Conservation (phyloP, 2,329 filamentous ascomycete species). For the Thelonectria olida region DNA sequence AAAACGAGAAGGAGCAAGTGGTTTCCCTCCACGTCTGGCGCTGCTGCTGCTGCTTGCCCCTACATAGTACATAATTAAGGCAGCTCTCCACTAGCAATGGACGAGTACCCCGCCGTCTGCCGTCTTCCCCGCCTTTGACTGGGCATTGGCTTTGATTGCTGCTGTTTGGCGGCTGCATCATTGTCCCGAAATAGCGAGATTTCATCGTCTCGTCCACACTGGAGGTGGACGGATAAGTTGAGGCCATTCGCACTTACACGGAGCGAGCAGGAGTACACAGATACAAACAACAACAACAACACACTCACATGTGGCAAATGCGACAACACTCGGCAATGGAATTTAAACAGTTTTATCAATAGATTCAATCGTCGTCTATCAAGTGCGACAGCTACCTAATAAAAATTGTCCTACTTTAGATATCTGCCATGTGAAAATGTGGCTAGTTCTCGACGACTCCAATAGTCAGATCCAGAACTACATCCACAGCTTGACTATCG, state of each 20-base stretch:
- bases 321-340: neutral
- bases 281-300: neutral
- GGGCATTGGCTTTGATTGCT: conserved; percentile 2
- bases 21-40: neutral
- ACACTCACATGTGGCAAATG: neutral
- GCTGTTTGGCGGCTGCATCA: neutral
- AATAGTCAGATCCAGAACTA: conserved; percentile 42
- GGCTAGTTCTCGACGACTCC: conserved; percentile 45
- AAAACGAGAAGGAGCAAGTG: conserved; percentile 1
- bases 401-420: conserved; percentile 31
- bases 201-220: neutral
- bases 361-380: conserved; percentile 64
- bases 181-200: conserved; percentile 18
- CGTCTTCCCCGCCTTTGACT: conserved; percentile 15
- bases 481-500: conserved; percentile 39
- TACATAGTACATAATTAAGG: neutral
- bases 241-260: neutral
- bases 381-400: conserved; percentile 28
- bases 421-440: conserved; percentile 38
- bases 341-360: conserved; percentile 45
- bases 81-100: neutral
- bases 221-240: neutral
- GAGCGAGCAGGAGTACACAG: neutral
- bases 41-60: conserved; percentile 13
- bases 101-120: conserved; percentile 13